Evolutionary conservation across 208 protist genomes (phyloP), one percentile per base, ranked within the genome.

Genomic region (Acanthamoeba healyi): DNA sequence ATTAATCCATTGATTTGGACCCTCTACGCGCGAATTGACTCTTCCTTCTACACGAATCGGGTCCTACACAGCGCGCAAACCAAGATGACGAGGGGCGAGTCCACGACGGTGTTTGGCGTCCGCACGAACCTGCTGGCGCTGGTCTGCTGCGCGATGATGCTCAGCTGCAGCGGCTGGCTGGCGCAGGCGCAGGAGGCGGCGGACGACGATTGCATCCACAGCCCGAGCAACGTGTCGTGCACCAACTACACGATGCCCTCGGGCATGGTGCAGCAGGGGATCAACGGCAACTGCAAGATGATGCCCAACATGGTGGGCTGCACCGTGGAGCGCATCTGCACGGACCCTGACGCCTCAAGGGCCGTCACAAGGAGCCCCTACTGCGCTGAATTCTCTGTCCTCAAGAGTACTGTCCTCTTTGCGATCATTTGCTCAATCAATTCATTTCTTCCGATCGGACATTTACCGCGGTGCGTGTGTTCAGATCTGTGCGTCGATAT

Each of bases 401-500:
- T 82, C 42, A 82, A 82, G 72, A 24, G 61, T 70, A 36, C 61
- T 7, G 19, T n/a, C n/a, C n/a, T n/a, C n/a, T n/a, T n/a, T n/a
- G 22, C 29, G 61, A 70, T 70, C 61, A 29, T 70, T 24, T 54
- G 49, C 6, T 26, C 7, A 70, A 70, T 70, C 26, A 24, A 24
- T 29, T 7, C 49, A 54, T 54, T 70, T 70, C 7, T 70, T 70
- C 22, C n/a, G n/a, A n/a, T n/a, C n/a, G n/a, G n/a, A n/a, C n/a
- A n/a, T n/a, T n/a, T n/a, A n/a, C n/a, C n/a, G n/a, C n/a, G n/a
- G n/a, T 26, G 29, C 29, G 22, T 24, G 61, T 7, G 61, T 34
- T 7, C 22, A 70, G 72, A 82, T 51, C 29, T 82, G 38, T 82
- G 72, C 29, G 42, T 51, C 19, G 94, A 94, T 38, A 95, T 95